These are phyloP conservation scores for Colletotrichum ledebouriae DNA, from an alignment of 2,329 filamentous ascomycete species.

Conservation along the genomic window DNA sequence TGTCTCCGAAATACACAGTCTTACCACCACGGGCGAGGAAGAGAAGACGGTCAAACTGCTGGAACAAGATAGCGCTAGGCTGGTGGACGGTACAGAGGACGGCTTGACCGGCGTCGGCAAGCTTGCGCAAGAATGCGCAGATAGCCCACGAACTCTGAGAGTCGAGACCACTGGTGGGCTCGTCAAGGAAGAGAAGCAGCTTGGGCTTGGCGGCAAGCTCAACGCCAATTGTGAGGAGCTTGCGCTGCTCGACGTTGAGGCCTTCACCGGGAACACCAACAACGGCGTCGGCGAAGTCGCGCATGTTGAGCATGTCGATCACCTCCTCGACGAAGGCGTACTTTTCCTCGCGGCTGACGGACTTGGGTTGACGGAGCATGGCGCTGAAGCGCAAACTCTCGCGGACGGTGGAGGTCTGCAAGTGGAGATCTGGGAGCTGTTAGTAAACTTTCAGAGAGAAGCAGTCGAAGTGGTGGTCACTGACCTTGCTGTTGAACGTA, in stretches of 20 bases:
- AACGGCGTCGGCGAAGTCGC: conserved; percentile 75
- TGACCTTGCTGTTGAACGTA: conserved; percentile 76
- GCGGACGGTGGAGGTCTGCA: conserved; percentile 67
- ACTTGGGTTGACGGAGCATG: conserved; percentile 68
- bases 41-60: conserved; percentile 71
- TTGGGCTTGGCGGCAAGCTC: conserved; percentile 69
- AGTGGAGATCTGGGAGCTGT: conserved; percentile 63
- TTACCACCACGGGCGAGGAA: conserved; percentile 75
- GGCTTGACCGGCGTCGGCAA: conserved; percentile 67
- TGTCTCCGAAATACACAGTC: conserved; percentile 78
- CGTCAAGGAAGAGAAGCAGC: conserved; percentile 73
- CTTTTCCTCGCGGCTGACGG: conserved; percentile 69
- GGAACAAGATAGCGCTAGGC: conserved; percentile 66
- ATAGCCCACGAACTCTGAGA: conserved; percentile 75
- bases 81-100: conserved; percentile 70
- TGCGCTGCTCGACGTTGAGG: conserved; percentile 72
- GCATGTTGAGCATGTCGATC: conserved; percentile 76
- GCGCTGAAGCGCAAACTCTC: conserved; percentile 69
- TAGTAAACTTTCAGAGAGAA: background rate
- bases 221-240: conserved; percentile 73
- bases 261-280: conserved; percentile 74
- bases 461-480: conserved; percentile 13
- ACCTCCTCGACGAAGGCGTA: conserved; percentile 73
- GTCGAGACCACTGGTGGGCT: conserved; percentile 73
- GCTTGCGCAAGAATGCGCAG: conserved; percentile 71